Evolutionary conservation across 169 alveolate species (phyloP), one percentile per base, ranked within the genome.

Genomic region (Babesia bovis): DNA sequence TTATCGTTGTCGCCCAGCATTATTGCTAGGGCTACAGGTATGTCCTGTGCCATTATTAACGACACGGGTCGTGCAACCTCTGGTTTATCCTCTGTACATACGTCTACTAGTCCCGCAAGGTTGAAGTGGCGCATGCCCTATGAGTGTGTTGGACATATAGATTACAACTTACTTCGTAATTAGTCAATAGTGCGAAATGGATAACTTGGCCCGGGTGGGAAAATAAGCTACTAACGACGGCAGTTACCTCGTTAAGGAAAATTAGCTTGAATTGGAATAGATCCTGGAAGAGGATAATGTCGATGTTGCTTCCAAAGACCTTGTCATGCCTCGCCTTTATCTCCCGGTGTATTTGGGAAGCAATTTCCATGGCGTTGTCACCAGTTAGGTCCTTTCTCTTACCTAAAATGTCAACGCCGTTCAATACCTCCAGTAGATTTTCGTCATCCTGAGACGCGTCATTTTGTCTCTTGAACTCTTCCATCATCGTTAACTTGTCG

Each of bases 11-110:
- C 87, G 3, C 51, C 52, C n/a, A 68, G 49, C 36, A 78, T 35
- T 55, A 78, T 53, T 15, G 77, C 72, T 9, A 78, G 30, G 7
- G 83, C 72, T 17, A 70, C 13, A 7, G 87, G 87, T 10, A 78
- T 28, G 28, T 78, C 83, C 28, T 33, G 35, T 26, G 71, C 26
- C 25, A 42, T 10, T 25, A 57, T 55, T 4, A 66, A 17, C 2
- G 77, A 21, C 33, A n/a, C 26, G 32, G 77, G 73, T n/a, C 0
- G 38, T 26, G 9, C 49, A 23, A 23, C 15, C 30, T 26, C 10
- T 12, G 67, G 7, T 25, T 47, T 70, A 6, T 10, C 17, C 3
- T 17, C 23, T 6, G 23, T 19, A 51, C 69, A 58, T 44, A 66
- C 28, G 40, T 66, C 70, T 25, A 55, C 53, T 38, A 78, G 32